phyloP scores from a whole-genome alignment of 1,139 yeast genomes.

The Debaryomycetaceae sp. region DNA sequence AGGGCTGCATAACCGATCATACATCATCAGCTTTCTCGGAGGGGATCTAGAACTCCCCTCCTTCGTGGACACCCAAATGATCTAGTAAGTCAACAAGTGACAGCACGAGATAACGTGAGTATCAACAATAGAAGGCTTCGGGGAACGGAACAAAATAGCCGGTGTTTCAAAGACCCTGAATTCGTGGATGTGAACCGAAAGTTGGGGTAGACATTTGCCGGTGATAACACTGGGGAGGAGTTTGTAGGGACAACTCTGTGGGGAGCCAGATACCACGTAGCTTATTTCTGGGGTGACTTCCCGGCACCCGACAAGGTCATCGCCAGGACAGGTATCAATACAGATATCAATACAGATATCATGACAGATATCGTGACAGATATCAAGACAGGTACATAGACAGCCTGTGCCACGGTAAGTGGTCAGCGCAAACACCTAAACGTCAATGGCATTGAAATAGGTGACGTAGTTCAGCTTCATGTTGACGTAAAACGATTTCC shows the following conservation, averaged over 20 bases:
- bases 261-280: no score
- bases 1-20: constrained; percentile 5
- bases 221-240: no score
- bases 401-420: no score
- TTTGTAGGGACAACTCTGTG: no score
- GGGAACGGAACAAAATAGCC: no score
- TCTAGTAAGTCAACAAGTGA: neutral
- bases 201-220: neutral
- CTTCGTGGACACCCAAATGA: neutral
- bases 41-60: constrained; percentile 7
- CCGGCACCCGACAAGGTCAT: no score
- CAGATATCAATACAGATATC: no score
- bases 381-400: no score
- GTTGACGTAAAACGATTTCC: constrained; percentile 14
- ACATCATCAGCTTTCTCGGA: constrained; percentile 1
- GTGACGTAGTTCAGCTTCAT: constrained; percentile 4
- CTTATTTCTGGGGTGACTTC: no score
- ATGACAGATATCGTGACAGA: no score
- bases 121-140: neutral
- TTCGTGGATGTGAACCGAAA: neutral
- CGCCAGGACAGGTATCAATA: no score
- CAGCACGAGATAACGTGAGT: neutral
- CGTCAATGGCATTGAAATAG: constrained; percentile 4
- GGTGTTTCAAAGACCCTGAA: neutral
- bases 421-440: no score